Conservation (phyloP, 1,284 basidiomycete genomes). For the Sparassis latifolia region DNA sequence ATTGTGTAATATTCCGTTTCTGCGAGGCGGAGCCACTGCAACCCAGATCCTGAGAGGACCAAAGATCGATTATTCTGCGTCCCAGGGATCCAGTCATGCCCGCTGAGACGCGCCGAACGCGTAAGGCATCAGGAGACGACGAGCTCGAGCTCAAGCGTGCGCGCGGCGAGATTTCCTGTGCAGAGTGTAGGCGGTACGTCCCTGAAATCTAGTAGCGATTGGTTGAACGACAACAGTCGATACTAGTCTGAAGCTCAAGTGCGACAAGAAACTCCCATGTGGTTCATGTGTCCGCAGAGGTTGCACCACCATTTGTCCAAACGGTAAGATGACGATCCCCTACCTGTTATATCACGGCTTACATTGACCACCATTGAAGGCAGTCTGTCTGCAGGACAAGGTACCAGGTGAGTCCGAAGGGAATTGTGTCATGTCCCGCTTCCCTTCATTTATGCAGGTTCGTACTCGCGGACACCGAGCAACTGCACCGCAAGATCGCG, state of each 20-base stretch:
- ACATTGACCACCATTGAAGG: conserved; percentile 9
- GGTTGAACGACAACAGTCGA: not conserved
- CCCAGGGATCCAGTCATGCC: conserved; percentile 15
- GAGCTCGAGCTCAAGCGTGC: conserved; percentile 56
- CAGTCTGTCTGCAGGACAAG: conserved; percentile 26
- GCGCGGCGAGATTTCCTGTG: conserved; percentile 62
- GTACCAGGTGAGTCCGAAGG: conserved; percentile 20
- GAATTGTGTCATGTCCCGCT: not conserved
- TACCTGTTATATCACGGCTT: conserved; percentile 9
- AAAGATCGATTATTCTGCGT: too few species aligned
- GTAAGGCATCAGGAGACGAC: conserved; percentile 24
- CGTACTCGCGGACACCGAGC: conserved; percentile 72
- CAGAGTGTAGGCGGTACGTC: conserved; percentile 61
- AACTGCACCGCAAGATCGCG: conserved; percentile 64
- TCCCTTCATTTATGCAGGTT: conserved; percentile 39
- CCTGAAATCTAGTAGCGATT: too few species aligned
- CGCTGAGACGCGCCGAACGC: conserved; percentile 6
- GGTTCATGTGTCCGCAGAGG: conserved; percentile 69
- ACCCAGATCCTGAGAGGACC: too few species aligned
- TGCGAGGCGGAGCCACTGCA: too few species aligned
- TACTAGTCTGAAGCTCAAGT: conserved; percentile 67
- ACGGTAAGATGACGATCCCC: conserved; percentile 33
- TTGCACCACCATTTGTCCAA: conserved; percentile 70
- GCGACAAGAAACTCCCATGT: conserved; percentile 71
- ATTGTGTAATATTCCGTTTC: too few species aligned